Evolutionary conservation across 164 flowering plant species (phyloP), one percentile per base, ranked within the genome.

Genomic region (Santalum album): DNA sequence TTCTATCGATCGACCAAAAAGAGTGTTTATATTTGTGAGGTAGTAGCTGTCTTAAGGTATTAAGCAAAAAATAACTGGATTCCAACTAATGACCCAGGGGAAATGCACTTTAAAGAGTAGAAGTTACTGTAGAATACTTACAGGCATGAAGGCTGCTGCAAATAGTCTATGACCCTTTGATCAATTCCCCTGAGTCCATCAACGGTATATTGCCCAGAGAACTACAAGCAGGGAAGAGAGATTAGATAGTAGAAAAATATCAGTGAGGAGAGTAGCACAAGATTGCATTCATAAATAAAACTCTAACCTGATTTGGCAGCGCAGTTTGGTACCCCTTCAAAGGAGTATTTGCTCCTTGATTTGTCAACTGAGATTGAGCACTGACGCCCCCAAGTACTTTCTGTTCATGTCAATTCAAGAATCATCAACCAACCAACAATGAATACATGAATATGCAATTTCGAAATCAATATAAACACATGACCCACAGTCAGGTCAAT

Each of bases 121-220:
- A 43, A 19, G 19, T 1, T 0, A 38, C 14, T 12, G 42, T 38
- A 44, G 23, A 48, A 32, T 57, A 83, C 96, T 83, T 57, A 86
- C 90, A 68, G 57, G 65, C 58, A 62, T 35, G 67, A 40, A 61
- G 88, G 85, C 35, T 52, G 82, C 49, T 68, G 67, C 73, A 90
- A 55, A 46, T 66, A 72, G n/a, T 79, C 79, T 26, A 83, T 47
- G 45, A 90, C 72, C 77, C 62, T 75, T 66, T 74, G 67, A 25
- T 73, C 80, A 50, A 69, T 49, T 51, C 71, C 79, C 58, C 70
- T 73, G 51, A 70, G 48, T 49, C 75, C 79, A 56, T 58, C 81
- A 58, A 39, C 20, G 40, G 59, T 59, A 62, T 58, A 52, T 35
- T 73, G 78, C 42, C 67, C 80, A 70, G 73, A 56, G 46, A 63